Evolutionary conservation across 257 asterid genomes (phyloP), one percentile per base, ranked within the genome.

Genomic region (Nicotiana paniculata): DNA sequence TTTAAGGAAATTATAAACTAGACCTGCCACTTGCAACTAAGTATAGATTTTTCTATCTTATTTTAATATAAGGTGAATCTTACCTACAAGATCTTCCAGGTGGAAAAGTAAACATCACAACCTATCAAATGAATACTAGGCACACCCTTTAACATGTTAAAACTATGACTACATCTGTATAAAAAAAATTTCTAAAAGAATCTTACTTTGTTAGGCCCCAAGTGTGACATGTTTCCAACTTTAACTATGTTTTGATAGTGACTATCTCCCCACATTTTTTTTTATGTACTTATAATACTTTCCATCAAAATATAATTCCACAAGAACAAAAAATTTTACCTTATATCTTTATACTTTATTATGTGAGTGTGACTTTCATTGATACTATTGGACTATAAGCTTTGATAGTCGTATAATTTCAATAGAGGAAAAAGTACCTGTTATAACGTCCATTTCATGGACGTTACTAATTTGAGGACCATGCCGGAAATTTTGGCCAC

Each of bases 381-480:
- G 3, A 11, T 70, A 70, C 1, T n/a, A 11, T 9, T 43, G 7
- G 6, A 4, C 0, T 12, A 1, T 70, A 70, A 21, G 12, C 4
- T 58, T 58, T 18, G 64, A 3, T 58, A 58, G 0, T 10, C 1
- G 3, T 70, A 64, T 59, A 62, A 62, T 35, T 68, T 18, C 30
- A 17, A 69, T 55, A 37, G 6, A 62, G 32, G n/a, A 48, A 62
- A 72, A 26, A 1, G 5, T 74, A 94, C 97, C 98, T 17, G 97
- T 94, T 53, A 94, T 66, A 54, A 90, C 91, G 57, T 92, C 97
- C 83, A 93, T 74, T 81, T 92, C 94, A 77, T 85, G 87, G 58
- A 92, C 96, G 77, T 92, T 92, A 89, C 79, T 86, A 32, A 93
- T 92, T 64, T 92, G 98, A 84, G 98, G 98, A 9, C 97, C 98